These are phyloP conservation scores for Ceratobasidium theobromae DNA, from an alignment of 1,284 basidiomycete species.

Conservation along the genomic window DNA sequence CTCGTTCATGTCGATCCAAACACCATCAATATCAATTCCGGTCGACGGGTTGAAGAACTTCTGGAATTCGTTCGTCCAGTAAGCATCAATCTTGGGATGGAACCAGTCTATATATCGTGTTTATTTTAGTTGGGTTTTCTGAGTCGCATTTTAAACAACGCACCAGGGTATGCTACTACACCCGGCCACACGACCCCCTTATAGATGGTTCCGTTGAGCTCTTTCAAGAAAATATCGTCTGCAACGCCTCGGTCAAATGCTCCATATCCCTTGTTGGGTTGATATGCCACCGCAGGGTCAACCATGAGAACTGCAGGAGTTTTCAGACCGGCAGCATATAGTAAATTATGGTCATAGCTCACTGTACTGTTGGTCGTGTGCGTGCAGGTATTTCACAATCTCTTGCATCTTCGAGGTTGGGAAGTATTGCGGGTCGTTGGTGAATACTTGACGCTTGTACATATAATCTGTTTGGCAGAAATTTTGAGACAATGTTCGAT, in stretches of 20 bases:
- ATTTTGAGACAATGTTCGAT: neutral
- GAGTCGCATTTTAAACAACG: no score
- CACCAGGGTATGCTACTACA: conserved; percentile 63
- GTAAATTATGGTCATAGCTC: conserved; percentile 37
- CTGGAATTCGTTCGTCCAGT: conserved; percentile 63
- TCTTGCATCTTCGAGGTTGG: conserved; percentile 62
- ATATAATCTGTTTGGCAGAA: conserved; percentile 59
- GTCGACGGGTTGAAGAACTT: conserved; percentile 58
- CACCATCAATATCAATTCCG: conserved; percentile 66
- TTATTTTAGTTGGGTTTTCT: no score
- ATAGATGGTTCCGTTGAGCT: conserved; percentile 58
- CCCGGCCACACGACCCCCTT: conserved; percentile 73
- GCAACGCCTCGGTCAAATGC: conserved; percentile 59
- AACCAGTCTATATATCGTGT: conserved; percentile 57
- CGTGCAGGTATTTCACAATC: conserved; percentile 62
- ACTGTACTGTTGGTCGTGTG: conserved; percentile 61
- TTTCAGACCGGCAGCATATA: neutral
- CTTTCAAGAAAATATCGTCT: conserved; percentile 64
- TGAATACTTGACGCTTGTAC: conserved; percentile 66
- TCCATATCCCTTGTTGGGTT: conserved; percentile 53
- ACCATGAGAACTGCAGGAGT: conserved; percentile 62
- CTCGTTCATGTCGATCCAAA: conserved; percentile 76
- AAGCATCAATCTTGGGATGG: conserved; percentile 54
- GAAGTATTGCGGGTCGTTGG: conserved; percentile 67
- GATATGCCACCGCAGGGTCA: conserved; percentile 66